Conservation (phyloP, 176 grass and related monocot species). For the Oryza australiensis region DNA sequence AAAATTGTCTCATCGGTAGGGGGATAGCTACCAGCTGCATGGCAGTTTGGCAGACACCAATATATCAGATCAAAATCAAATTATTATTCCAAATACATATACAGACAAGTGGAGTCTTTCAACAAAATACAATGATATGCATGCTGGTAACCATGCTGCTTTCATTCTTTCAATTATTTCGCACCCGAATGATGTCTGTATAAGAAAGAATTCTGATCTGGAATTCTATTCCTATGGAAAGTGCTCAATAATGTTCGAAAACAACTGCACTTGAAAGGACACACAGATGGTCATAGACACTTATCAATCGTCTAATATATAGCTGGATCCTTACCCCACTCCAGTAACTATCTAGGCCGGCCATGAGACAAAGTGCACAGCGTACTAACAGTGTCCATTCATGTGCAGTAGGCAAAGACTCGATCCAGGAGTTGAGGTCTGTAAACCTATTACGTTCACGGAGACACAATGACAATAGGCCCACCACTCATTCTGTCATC, state of each 20-base stretch:
- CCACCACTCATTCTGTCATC: conserved; percentile 28
- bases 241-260: not conserved
- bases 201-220: not conserved
- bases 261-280: not conserved
- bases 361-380: conserved; percentile 30
- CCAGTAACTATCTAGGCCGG: not conserved
- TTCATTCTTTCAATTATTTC: not conserved
- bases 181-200: not conserved
- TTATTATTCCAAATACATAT: not conserved
- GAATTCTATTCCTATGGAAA: not conserved
- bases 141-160: not conserved
- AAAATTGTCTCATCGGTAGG: too few relatives aligned
- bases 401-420: not conserved
- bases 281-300: not conserved
- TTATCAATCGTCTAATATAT: not conserved
- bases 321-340: conserved; percentile 4
- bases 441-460: conserved; percentile 13
- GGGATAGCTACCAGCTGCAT: too few relatives aligned
- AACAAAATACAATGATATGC: not conserved
- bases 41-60: too few relatives aligned
- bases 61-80: not conserved
- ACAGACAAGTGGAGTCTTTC: not conserved
- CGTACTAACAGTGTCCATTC: conserved; percentile 27
- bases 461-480: conserved; percentile 13
- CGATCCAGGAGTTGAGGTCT: conserved; percentile 1